Conservation (phyloP, 257 asterid genomes). For the Solanum raphanifolium region DNA sequence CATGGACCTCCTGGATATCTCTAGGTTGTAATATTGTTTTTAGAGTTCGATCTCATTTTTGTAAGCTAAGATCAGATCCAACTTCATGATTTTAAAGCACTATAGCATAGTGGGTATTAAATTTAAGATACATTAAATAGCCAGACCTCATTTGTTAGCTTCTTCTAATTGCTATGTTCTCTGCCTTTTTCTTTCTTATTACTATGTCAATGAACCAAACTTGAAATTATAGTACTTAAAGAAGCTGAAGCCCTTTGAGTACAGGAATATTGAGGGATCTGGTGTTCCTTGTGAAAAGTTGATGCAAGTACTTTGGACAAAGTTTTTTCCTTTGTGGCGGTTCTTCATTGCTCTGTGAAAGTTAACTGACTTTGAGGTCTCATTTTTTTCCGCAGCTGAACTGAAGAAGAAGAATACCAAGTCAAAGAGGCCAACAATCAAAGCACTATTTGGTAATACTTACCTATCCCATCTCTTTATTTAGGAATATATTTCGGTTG, state of each 20-base stretch:
- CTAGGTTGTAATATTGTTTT: neutral
- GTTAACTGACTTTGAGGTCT: constrained; percentile 9
- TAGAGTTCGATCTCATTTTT: neutral
- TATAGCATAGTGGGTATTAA: neutral
- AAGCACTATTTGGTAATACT: constrained; percentile 68
- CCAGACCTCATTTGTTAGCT: neutral
- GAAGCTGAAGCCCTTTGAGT: neutral
- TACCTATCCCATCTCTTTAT: neutral
- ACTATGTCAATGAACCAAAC: neutral
- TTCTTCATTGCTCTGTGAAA: neutral
- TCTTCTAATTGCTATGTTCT: neutral
- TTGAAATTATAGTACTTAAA: neutral
- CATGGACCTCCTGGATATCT: neutral
- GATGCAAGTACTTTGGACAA: neutral
- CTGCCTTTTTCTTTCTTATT: neutral
- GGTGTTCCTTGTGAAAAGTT: neutral
- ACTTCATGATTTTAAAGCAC: neutral
- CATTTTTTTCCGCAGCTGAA: constrained; percentile 49
- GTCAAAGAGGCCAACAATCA: constrained; percentile 77
- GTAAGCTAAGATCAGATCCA: neutral
- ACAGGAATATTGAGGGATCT: neutral
- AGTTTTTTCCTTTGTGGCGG: neutral
- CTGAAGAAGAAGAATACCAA: constrained; percentile 74
- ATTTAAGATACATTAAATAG: neutral
- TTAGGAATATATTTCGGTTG: neutral